Percentiles rank a stretch among this genome's conserved stretches.
phyloP scores from a whole-genome alignment of 2,329 filamentous ascomycete genomes.

The Xylaria sp. region DNA sequence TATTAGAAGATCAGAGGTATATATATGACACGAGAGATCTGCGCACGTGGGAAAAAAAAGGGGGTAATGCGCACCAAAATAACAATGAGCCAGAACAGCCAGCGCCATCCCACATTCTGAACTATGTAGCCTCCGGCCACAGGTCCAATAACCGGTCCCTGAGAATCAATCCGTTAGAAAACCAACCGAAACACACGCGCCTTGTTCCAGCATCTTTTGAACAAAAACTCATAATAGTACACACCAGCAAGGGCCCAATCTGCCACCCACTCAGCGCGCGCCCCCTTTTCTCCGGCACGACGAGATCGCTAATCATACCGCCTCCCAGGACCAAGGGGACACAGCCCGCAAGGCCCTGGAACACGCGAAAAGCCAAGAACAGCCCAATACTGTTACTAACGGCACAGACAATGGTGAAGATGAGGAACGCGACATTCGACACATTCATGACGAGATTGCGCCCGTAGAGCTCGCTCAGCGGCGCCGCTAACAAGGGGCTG shows the following conservation, averaged over 20 bases:
- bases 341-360: constrained; percentile 30
- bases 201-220: background rate
- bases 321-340: constrained; percentile 33
- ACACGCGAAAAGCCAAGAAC: constrained; percentile 27
- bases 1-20: background rate
- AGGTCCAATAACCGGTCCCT: constrained; percentile 41
- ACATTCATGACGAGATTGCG: constrained; percentile 17
- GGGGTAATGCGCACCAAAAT: constrained; percentile 42
- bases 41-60: constrained; percentile 50
- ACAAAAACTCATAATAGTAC: background rate
- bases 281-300: constrained; percentile 33
- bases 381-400: constrained; percentile 15
- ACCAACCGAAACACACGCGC: background rate
- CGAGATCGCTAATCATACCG: constrained; percentile 36
- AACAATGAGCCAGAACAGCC: constrained; percentile 36
- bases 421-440: constrained; percentile 17
- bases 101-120: constrained; percentile 41
- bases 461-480: constrained; percentile 22
- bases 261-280: constrained; percentile 34
- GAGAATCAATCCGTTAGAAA: constrained; percentile 29
- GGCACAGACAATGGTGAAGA: constrained; percentile 20
- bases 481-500: constrained; percentile 17
- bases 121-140: constrained; percentile 36
- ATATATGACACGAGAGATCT: constrained; percentile 21
- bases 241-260: constrained; percentile 14